Evolutionary conservation across 495 filamentous ascomycete genomes (phyloP).

Genomic region (Trichoderma orchidacearum): DNA sequence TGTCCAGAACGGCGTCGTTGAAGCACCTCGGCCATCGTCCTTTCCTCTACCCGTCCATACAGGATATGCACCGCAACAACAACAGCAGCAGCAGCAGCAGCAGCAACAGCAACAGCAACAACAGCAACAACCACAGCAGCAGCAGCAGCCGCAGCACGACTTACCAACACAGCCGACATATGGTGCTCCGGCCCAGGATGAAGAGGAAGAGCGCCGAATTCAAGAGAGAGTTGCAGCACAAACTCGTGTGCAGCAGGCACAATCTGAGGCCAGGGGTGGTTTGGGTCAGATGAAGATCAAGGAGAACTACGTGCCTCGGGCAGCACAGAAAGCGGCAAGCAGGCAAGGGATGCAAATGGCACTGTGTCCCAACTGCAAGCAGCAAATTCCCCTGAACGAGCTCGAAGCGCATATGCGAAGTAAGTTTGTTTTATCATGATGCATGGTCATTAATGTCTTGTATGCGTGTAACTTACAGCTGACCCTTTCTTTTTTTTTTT

Average conservation of each 20-base stretch:
- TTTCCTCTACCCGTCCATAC: background rate
- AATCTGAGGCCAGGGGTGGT: conserved; percentile 57
- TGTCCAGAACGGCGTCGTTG: conserved; percentile 41
- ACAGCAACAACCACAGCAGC: conserved; percentile 5
- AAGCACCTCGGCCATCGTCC: conserved; percentile 11
- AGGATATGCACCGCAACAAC: conserved; percentile 9
- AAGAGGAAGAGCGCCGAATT: conserved; percentile 54
- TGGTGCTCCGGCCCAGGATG: conserved; percentile 34
- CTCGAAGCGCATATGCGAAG: conserved; percentile 89
- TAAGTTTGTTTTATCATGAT: conserved; percentile 16
- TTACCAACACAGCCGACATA: no score
- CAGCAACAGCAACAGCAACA: conserved; percentile 5
- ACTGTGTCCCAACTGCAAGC: conserved; percentile 87
- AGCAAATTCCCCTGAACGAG: conserved; percentile 74
- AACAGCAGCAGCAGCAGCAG: conserved; percentile 3
- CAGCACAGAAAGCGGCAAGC: conserved; percentile 54
- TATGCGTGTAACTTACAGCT: background rate
- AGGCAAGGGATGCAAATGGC: conserved; percentile 51
- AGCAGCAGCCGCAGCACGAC: conserved; percentile 1
- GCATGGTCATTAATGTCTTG: no score
- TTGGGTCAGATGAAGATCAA: conserved; percentile 82
- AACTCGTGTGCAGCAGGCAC: conserved; percentile 59
- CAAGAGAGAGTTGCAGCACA: conserved; percentile 56
- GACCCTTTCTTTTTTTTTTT: conserved; percentile 4
- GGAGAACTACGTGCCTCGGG: conserved; percentile 80